These are phyloP conservation scores for Cladosporium halotolerans DNA, from an alignment of 2,329 filamentous ascomycete genomes.

Conservation along the genomic window DNA sequence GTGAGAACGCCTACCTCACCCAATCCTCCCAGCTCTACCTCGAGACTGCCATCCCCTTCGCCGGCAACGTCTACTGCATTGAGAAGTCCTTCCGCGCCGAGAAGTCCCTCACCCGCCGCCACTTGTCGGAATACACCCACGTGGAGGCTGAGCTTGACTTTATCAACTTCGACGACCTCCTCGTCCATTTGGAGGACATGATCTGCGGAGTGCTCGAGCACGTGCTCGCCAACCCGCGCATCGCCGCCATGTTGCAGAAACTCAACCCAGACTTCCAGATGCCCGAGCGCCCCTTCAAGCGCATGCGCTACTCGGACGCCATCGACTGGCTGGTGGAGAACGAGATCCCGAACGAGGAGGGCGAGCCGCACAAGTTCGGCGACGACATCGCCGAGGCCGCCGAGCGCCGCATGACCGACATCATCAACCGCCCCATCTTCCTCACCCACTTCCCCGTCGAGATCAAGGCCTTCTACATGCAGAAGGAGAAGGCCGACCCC, in stretches of 20 bases:
- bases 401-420: conserved; percentile 94
- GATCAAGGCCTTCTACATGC: conserved; percentile 99
- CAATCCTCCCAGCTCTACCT: conserved; percentile 97
- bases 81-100: conserved; percentile 98
- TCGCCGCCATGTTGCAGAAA: conserved; percentile 67
- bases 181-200: conserved; percentile 78
- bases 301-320: conserved; percentile 91
- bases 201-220: conserved; percentile 81
- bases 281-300: conserved; percentile 79
- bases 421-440: conserved; percentile 91
- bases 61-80: conserved; percentile 96
- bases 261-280: conserved; percentile 87
- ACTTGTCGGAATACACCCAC: conserved; percentile 94
- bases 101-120: conserved; percentile 88
- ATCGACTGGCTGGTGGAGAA: conserved; percentile 90
- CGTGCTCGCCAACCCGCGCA: conserved; percentile 65
- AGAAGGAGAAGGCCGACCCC: conserved; percentile 69
- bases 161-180: conserved; percentile 84
- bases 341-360: conserved; percentile 89
- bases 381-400: conserved; percentile 98
- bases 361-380: conserved; percentile 81
- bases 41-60: conserved; percentile 82
- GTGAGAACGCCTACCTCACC: conserved; percentile 84
- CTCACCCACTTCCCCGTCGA: conserved; percentile 93
- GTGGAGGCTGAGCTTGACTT: conserved; percentile 95